A percentile compares a stretch with the other conserved stretches of the same genome.
phyloP scores from a whole-genome alignment of 805 yeast genomes.

The Kockiozyma suomiensis region DNA sequence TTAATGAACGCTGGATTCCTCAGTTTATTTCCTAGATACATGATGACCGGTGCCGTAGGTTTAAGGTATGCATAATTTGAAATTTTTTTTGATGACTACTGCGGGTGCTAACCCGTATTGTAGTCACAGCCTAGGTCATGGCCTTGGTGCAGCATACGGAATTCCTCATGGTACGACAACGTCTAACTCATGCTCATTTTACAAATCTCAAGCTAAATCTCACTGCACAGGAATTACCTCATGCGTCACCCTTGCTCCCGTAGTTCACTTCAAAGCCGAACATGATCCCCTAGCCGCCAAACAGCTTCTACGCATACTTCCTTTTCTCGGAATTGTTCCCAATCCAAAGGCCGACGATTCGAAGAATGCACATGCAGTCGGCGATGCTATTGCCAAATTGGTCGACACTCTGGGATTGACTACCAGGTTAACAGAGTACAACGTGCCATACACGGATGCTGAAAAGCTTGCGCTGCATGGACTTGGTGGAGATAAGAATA shows the following conservation, averaged over 20 bases:
- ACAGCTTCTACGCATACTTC: constrained; percentile 1
- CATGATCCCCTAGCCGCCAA: neutral
- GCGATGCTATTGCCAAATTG: neutral
- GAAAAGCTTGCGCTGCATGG: constrained; percentile 2
- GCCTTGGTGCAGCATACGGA: constrained; percentile 4
- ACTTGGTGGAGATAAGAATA: neutral
- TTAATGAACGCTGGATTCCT: constrained; percentile 3
- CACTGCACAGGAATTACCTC: constrained; percentile 4
- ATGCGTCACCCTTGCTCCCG: constrained; percentile 9
- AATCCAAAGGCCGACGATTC: neutral
- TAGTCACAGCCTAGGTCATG: constrained; percentile 12
- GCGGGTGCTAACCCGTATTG: neutral
- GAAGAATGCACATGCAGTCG: neutral
- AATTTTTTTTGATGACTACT: neutral
- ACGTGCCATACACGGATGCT: constrained; percentile 1
- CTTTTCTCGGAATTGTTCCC: neutral
- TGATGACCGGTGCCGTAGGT: neutral
- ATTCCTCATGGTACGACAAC: constrained; percentile 2
- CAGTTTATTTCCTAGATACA: constrained; percentile 1
- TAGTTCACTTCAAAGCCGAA: neutral
- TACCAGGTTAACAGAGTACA: neutral
- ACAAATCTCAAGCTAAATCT: neutral
- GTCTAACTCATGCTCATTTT: neutral
- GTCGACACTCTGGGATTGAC: neutral
- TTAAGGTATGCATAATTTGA: neutral